phyloP scores from a whole-genome alignment of 208 protist genomes.

The Acanthamoeba healyi region DNA sequence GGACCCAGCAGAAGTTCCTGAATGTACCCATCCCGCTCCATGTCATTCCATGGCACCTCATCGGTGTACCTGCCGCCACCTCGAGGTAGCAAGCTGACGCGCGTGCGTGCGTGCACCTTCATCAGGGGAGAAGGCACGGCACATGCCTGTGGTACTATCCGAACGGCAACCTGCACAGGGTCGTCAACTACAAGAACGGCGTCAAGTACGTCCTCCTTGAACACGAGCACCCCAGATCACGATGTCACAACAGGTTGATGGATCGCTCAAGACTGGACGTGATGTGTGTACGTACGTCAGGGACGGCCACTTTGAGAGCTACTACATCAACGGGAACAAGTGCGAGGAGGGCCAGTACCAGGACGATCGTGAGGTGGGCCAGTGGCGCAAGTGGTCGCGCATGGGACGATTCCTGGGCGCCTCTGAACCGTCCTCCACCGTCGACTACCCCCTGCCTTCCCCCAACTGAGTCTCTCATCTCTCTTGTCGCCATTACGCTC shows the following conservation, averaged over 20 bases:
- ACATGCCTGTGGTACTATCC: constrained; percentile 26
- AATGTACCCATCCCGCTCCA: neutral
- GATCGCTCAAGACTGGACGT: neutral
- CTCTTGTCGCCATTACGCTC: too few relatives aligned
- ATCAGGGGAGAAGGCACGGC: constrained; percentile 17
- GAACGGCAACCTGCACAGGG: neutral
- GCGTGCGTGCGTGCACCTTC: too few relatives aligned
- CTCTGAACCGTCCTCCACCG: neutral
- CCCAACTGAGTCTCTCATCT: too few relatives aligned
- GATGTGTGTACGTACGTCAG: neutral
- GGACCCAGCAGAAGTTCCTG: constrained; percentile 6
- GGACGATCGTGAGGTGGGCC: constrained; percentile 2
- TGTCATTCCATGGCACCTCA: too few relatives aligned
- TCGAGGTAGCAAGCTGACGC: too few relatives aligned
- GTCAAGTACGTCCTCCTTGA: neutral
- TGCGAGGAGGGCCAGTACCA: constrained; percentile 47
- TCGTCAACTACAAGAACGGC: constrained; percentile 11
- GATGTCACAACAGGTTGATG: neutral
- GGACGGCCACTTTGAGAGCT: constrained; percentile 15
- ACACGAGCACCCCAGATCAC: neutral
- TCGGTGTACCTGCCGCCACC: too few relatives aligned
- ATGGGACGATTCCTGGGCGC: constrained; percentile 6
- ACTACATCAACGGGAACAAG: neutral
- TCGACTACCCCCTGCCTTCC: neutral
- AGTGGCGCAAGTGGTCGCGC: constrained; percentile 53